phyloP scores from a whole-genome alignment of 2,329 filamentous ascomycete genomes.

The Macroventuria anomochaeta region DNA sequence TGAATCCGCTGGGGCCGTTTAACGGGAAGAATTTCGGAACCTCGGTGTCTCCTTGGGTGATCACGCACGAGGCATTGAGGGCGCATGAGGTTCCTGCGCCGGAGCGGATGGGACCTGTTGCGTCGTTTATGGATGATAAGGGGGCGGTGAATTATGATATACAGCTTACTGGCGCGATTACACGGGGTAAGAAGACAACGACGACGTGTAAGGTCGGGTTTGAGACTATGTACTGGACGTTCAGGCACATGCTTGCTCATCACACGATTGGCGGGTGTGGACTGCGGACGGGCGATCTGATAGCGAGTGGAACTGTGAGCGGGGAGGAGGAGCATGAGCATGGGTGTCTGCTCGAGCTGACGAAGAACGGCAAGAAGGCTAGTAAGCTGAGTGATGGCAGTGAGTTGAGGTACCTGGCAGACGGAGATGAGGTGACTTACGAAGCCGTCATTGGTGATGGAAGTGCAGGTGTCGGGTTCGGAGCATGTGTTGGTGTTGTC shows the following conservation, averaged over 20 bases:
- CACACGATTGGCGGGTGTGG: constrained; percentile 53
- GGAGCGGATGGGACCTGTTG: constrained; percentile 28
- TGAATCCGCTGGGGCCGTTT: constrained; percentile 66
- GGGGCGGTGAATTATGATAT: constrained; percentile 35
- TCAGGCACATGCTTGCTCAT: constrained; percentile 55
- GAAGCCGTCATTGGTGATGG: constrained; percentile 47
- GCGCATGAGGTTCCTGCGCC: constrained; percentile 36
- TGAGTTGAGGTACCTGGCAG: constrained; percentile 49
- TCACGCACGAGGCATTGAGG: constrained; percentile 65
- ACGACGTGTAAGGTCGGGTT: constrained; percentile 42
- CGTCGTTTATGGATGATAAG: constrained; percentile 35
- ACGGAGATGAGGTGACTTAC: constrained; percentile 51
- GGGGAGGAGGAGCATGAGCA: constrained; percentile 48
- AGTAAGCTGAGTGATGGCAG: constrained; percentile 37
- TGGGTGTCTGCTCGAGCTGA: constrained; percentile 53
- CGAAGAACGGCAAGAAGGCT: constrained; percentile 45
- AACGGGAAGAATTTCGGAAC: constrained; percentile 68
- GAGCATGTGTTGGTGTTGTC: constrained; percentile 49
- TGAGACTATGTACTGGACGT: constrained; percentile 55
- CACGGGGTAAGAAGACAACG: constrained; percentile 25
- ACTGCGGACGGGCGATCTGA: constrained; percentile 52
- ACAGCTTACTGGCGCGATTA: constrained; percentile 29
- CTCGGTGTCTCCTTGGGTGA: constrained; percentile 66
- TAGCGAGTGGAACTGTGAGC: constrained; percentile 55
- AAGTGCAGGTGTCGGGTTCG: constrained; percentile 48